phyloP scores from a whole-genome alignment of 2,329 filamentous ascomycete species.

The Bertia moriformis region DNA sequence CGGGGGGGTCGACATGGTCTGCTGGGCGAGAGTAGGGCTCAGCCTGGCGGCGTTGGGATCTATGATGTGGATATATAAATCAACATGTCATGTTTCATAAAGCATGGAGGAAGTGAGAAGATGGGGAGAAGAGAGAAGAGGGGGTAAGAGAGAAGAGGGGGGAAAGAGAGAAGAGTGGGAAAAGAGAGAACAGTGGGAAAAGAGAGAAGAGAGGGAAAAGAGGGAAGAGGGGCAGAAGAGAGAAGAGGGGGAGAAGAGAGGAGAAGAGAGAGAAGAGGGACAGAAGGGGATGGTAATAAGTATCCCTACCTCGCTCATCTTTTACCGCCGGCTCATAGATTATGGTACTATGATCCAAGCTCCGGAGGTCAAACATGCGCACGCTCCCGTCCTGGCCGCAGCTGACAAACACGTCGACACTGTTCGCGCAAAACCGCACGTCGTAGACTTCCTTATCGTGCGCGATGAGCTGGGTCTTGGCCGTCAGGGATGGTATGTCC shows the following conservation, averaged over 20 bases:
- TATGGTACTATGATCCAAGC: constrained; percentile 93
- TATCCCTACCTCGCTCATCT: constrained; percentile 52
- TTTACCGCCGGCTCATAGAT: constrained; percentile 96
- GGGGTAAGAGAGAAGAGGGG: constrained; percentile 4
- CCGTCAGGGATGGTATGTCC: constrained; percentile 95
- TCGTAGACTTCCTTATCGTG: constrained; percentile 99
- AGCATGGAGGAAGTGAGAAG: constrained; percentile 3
- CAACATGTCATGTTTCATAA: not conserved
- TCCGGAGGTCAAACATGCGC: constrained; percentile 94
- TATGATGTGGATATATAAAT: constrained; percentile 5
- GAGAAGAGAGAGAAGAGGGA: constrained; percentile 1
- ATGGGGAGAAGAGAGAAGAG: constrained; percentile 6
- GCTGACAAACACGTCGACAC: constrained; percentile 95
- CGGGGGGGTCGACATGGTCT: constrained; percentile 63
- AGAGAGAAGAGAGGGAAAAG: not conserved
- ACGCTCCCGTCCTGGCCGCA: constrained; percentile 96
- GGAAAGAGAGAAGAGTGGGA: not conserved
- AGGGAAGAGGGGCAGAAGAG: constrained; percentile 4
- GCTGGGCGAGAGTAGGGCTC: constrained; percentile 62
- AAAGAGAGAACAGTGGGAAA: not conserved
- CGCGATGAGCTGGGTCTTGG: constrained; percentile 94
- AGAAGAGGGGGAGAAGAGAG: not conserved
- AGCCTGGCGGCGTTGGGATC: constrained; percentile 46
- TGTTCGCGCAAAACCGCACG: constrained; percentile 93
- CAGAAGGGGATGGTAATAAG: not conserved